Evolutionary conservation across 2,329 filamentous ascomycete species (phyloP).

Genomic region (Moelleriella libera): DNA sequence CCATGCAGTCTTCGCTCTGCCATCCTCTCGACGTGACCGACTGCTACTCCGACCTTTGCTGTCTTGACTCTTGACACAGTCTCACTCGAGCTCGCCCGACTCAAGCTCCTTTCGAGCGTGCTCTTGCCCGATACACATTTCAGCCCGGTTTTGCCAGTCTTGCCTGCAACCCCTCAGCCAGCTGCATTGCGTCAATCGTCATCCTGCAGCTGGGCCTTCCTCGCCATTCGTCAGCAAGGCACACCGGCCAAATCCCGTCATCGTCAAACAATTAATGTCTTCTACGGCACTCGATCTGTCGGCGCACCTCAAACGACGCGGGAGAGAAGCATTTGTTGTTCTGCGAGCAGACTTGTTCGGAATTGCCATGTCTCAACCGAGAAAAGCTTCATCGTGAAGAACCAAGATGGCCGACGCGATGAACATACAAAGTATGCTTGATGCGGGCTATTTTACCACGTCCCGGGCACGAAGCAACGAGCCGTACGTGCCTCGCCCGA

Average conservation of each 20-base stretch:
- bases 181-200: background rate
- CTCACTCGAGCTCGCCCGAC: too few species aligned
- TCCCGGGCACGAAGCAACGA: slow-evolving; percentile 23
- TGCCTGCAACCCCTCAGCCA: background rate
- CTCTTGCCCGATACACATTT: too few species aligned
- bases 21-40: too few species aligned
- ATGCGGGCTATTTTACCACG: slow-evolving; percentile 36
- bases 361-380: slow-evolving; percentile 8
- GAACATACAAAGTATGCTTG: slow-evolving; percentile 30
- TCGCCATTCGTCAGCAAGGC: background rate
- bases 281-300: background rate
- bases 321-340: too few species aligned
- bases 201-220: background rate
- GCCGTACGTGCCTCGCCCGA: slow-evolving; percentile 10
- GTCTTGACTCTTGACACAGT: too few species aligned
- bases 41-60: too few species aligned
- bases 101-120: too few species aligned
- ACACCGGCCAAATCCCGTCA: background rate
- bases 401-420: slow-evolving; percentile 27
- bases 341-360: too few species aligned
- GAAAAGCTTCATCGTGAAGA: slow-evolving; percentile 3
- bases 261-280: background rate
- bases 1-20: too few species aligned
- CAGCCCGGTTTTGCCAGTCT: too few species aligned
- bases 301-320: background rate